Evolutionary conservation across 2,329 filamentous ascomycete species (phyloP), one percentile per base, ranked within the genome.

Genomic region (Claviceps digitariae): DNA sequence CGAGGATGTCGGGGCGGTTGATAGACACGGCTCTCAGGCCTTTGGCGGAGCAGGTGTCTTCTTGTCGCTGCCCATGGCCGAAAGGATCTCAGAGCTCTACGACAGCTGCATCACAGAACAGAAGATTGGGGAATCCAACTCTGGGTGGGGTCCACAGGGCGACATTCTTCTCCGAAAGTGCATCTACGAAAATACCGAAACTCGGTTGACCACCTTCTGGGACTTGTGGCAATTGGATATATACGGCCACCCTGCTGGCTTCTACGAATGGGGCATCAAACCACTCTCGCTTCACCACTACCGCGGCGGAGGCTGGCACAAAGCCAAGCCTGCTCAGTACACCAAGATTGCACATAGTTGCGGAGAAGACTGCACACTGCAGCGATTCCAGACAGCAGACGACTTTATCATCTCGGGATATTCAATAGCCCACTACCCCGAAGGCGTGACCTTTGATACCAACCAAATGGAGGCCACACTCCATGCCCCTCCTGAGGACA

Each of bases 41-140:
- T 84, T 81, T 56, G 80, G 81, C 56, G 81, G 81, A 57, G 81
- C 76, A 2, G 81, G 81, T 52, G 77, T 84, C 52, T 83, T 84
- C 65, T 63, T 84, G 46, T 81, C 78, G 2, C 68, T 76, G 8
- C 69, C 75, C 15, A 62, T 78, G 53, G 73, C 74, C 2, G 67
- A 67, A 34, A 69, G 70, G 50, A 69, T 78, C 23, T 69, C 72
- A 5, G 64, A 68, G n/a, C 60, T 73, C 20, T 76, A 71, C 57
- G 67, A 69, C 8, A 64, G 64, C 40, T 79, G 74, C 64, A 73
- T 69, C 51, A 72, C 72, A 0, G 66, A 73, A 6, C 63, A 76
- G 55, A 80, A 79, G 67, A 68, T 81, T 49, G 64, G 69, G 43
- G 75, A 80, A 60, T 70, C 77, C 20, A 74, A 81, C 63, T 75